These are phyloP conservation scores for Penicillium psychrosexuale DNA, from an alignment of 2,329 filamentous ascomycete genomes.

Conservation along the genomic window DNA sequence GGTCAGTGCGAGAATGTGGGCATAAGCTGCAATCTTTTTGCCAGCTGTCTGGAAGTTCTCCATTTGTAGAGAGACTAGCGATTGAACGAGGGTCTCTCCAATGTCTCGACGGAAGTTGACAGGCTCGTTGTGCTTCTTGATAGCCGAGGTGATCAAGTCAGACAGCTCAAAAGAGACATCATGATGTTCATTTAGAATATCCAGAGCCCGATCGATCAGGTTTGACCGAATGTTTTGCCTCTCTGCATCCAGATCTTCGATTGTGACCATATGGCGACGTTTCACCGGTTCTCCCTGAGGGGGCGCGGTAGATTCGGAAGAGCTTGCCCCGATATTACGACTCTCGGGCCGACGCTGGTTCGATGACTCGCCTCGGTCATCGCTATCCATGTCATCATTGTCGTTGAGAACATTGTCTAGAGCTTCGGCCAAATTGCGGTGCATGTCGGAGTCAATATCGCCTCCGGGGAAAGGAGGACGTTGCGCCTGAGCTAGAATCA, in stretches of 20 bases:
- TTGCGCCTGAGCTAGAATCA: slow-evolving; percentile 34
- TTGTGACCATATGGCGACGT: slow-evolving; percentile 48
- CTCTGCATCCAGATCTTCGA: slow-evolving; percentile 76
- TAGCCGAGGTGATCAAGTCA: slow-evolving; percentile 75
- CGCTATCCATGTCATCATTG: slow-evolving; percentile 25
- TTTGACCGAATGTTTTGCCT: slow-evolving; percentile 69
- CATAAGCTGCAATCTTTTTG: slow-evolving; percentile 81
- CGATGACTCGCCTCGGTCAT: slow-evolving; percentile 25
- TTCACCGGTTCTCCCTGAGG: slow-evolving; percentile 15
- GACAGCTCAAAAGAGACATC: slow-evolving; percentile 86
- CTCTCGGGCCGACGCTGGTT: slow-evolving; percentile 18
- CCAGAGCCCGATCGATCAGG: slow-evolving; percentile 83
- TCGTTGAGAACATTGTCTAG: slow-evolving; percentile 43
- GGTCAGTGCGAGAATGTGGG: slow-evolving; percentile 83
- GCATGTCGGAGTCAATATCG: slow-evolving; percentile 30
- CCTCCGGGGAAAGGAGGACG: slow-evolving; percentile 22
- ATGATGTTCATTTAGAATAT: slow-evolving; percentile 83
- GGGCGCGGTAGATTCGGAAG: slow-evolving; percentile 23
- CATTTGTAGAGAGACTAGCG: slow-evolving; percentile 66
- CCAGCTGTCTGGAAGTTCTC: slow-evolving; percentile 55
- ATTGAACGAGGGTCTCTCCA: slow-evolving; percentile 77
- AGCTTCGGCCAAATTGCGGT: slow-evolving; percentile 42
- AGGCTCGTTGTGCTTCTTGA: slow-evolving; percentile 59
- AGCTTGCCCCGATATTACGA: slow-evolving; percentile 10
- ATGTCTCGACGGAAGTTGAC: slow-evolving; percentile 66